Conservation (phyloP, 2,329 filamentous ascomycete genomes). For the Colletotrichum sidae region DNA sequence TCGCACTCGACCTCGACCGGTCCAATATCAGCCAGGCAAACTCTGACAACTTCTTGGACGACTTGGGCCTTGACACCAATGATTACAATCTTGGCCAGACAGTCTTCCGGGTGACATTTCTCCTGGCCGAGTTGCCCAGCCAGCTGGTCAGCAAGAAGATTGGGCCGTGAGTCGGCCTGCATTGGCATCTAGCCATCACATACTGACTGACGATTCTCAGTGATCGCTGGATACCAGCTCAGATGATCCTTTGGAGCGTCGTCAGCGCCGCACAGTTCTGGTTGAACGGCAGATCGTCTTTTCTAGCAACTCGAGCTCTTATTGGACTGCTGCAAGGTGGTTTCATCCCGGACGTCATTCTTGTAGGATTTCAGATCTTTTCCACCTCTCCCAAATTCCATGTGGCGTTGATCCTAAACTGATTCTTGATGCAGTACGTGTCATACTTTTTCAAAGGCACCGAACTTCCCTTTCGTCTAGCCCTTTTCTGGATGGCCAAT, state of each 20-base stretch:
- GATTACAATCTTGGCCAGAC: constrained; percentile 67
- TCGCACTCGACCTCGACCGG: constrained; percentile 7
- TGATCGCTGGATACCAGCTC: constrained; percentile 46
- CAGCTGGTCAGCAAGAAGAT: constrained; percentile 68
- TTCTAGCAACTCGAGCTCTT: constrained; percentile 51
- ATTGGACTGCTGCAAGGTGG: constrained; percentile 57
- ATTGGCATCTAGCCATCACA: no score
- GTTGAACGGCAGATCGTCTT: constrained; percentile 50
- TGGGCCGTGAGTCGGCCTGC: constrained; percentile 28
- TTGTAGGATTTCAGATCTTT: constrained; percentile 10
- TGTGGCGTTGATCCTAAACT: background rate
- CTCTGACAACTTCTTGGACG: constrained; percentile 52
- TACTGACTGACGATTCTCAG: background rate
- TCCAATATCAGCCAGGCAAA: constrained; percentile 37
- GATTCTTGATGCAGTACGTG: constrained; percentile 32
- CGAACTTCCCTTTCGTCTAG: constrained; percentile 40
- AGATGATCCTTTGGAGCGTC: constrained; percentile 38
- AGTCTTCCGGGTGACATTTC: constrained; percentile 64
- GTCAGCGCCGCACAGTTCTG: constrained; percentile 40
- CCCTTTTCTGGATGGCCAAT: constrained; percentile 41
- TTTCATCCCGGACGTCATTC: constrained; percentile 50
- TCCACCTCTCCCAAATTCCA: no score
- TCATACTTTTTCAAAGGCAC: constrained; percentile 43
- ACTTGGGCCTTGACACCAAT: constrained; percentile 48
- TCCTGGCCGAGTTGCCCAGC: constrained; percentile 69